phyloP scores from a whole-genome alignment of 179 eudicot genomes.

The Vitellaria paradoxa region DNA sequence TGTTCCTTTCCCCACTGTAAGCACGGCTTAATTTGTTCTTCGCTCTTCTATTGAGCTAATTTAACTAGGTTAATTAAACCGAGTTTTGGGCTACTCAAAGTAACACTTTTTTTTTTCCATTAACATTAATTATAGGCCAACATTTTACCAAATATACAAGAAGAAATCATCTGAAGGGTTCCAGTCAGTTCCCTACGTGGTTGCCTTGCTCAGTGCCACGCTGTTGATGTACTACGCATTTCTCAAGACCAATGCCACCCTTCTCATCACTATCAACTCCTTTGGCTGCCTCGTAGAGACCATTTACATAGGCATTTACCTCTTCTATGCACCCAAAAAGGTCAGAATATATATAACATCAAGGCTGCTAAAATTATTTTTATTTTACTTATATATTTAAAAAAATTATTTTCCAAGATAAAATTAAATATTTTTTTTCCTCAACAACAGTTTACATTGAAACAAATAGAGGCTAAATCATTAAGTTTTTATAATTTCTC shows the following conservation, averaged over 20 bases:
- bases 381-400: neutral
- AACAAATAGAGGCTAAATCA: neutral
- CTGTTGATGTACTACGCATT: constrained; percentile 78
- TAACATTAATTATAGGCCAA: constrained; percentile 55
- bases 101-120: neutral
- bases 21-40: constrained; percentile 18
- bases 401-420: neutral
- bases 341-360: constrained; percentile 29
- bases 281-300: constrained; percentile 66
- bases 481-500: neutral
- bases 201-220: constrained; percentile 66
- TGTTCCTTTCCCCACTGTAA: constrained; percentile 83
- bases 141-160: constrained; percentile 70
- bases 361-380: neutral
- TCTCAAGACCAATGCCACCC: constrained; percentile 49
- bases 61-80: neutral
- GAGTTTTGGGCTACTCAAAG: no score
- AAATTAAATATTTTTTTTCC: no score
- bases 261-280: constrained; percentile 74
- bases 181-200: constrained; percentile 78
- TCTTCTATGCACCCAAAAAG: constrained; percentile 54
- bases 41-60: neutral
- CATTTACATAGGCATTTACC: constrained; percentile 50
- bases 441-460: no score
- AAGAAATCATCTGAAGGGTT: constrained; percentile 79